phyloP scores from a whole-genome alignment of 495 filamentous ascomycete genomes.

The Trichoderma virens region DNA sequence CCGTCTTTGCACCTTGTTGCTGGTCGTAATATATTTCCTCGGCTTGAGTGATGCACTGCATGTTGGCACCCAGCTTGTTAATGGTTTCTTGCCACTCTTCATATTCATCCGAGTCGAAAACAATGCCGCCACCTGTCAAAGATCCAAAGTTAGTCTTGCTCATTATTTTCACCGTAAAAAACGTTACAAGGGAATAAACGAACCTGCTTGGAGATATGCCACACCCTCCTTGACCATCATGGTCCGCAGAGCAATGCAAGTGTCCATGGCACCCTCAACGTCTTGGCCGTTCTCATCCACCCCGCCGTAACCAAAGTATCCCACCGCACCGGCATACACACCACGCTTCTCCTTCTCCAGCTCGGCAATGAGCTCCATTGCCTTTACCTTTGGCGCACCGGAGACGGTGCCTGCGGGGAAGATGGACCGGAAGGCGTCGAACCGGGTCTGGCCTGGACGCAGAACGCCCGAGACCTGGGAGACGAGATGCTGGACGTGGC shows the following conservation, averaged over 20 bases:
- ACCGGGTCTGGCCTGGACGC: slow-evolving; percentile 74
- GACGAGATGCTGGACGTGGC: slow-evolving; percentile 93
- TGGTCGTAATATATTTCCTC: slow-evolving; percentile 60
- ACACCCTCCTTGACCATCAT: slow-evolving; percentile 90
- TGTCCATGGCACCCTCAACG: slow-evolving; percentile 86
- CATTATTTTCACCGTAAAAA: too few species aligned
- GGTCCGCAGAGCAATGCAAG: slow-evolving; percentile 93
- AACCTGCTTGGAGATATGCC: slow-evolving; percentile 83
- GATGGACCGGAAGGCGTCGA: slow-evolving; percentile 91
- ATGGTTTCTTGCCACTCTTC: slow-evolving; percentile 97
- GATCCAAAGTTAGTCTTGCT: background rate
- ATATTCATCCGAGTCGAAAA: slow-evolving; percentile 88
- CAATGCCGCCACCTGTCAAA: slow-evolving; percentile 75
- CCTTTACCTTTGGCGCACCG: slow-evolving; percentile 89
- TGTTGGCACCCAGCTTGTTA: slow-evolving; percentile 88
- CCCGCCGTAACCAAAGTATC: slow-evolving; percentile 74
- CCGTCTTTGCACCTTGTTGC: slow-evolving; percentile 14
- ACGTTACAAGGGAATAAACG: too few species aligned
- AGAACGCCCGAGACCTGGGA: slow-evolving; percentile 89
- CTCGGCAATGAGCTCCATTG: slow-evolving; percentile 96
- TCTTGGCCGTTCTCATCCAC: slow-evolving; percentile 36
- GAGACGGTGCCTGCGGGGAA: slow-evolving; percentile 94
- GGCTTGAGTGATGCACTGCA: slow-evolving; percentile 75
- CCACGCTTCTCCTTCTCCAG: slow-evolving; percentile 89
- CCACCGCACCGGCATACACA: slow-evolving; percentile 94